These are phyloP conservation scores for Phytophthora constricta DNA, from an alignment of 352 stramenopile species.

Conservation along the genomic window DNA sequence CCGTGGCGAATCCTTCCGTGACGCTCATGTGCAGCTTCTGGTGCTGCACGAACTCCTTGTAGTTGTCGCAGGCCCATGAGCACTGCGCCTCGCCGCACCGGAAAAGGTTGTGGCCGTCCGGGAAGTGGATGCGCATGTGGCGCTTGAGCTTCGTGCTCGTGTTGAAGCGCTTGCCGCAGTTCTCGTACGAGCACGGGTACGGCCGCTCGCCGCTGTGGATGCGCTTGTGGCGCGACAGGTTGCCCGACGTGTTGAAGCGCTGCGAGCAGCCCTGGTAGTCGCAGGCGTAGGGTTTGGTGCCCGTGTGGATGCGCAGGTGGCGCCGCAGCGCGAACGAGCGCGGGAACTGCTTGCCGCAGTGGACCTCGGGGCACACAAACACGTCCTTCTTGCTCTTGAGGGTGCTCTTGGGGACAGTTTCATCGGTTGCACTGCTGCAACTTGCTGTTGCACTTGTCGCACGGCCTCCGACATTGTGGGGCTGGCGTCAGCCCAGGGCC, in stretches of 20 bases:
- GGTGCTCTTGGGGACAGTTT: conserved; percentile 5
- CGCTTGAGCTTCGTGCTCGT: conserved; percentile 82
- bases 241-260: conserved; percentile 89
- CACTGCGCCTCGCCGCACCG: conserved; percentile 4
- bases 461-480: no score
- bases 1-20: conserved; percentile 28
- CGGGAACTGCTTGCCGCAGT: conserved; percentile 88
- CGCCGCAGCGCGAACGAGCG: conserved; percentile 82
- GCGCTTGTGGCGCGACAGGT: conserved; percentile 87
- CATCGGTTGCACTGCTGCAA: no score
- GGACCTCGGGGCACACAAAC: conserved; percentile 20
- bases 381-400: conserved; percentile 23
- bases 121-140: conserved; percentile 81
- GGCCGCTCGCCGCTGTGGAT: conserved; percentile 87
- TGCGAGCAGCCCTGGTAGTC: conserved; percentile 77
- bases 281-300: conserved; percentile 83
- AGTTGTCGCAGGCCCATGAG: not conserved
- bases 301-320: conserved; percentile 88
- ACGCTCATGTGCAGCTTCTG: conserved; percentile 41
- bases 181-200: conserved; percentile 73
- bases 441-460: no score
- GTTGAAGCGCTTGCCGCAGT: conserved; percentile 76
- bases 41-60: not conserved
- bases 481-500: no score
- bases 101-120: conserved; percentile 14